These are phyloP conservation scores for Wickerhamiella nectarea DNA, from an alignment of 805 yeast species.

Conservation along the genomic window DNA sequence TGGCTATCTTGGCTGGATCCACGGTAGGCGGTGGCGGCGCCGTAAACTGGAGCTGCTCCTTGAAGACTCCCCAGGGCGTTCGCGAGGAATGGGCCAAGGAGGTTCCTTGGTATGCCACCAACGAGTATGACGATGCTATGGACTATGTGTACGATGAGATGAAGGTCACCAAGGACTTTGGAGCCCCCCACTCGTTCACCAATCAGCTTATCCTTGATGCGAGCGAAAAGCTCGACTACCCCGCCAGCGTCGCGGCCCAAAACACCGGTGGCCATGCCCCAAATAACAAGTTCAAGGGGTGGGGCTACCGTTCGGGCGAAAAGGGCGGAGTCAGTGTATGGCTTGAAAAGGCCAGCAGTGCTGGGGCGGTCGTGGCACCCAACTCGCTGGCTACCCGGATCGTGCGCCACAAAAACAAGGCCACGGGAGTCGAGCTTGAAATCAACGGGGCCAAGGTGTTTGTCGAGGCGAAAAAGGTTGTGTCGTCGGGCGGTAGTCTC, in stretches of 20 bases:
- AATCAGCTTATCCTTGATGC: constrained; percentile 35
- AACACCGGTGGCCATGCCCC: constrained; percentile 33
- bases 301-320: constrained; percentile 38
- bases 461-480: constrained; percentile 33
- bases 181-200: constrained; percentile 31
- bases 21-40: constrained; percentile 48
- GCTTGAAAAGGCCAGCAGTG: constrained; percentile 35
- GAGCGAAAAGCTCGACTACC: constrained; percentile 34
- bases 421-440: constrained; percentile 32
- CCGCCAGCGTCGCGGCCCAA: constrained; percentile 31
- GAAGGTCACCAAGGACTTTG: constrained; percentile 32
- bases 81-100: constrained; percentile 38
- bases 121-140: constrained; percentile 32
- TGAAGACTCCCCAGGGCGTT: constrained; percentile 37
- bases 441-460: constrained; percentile 20
- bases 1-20: constrained; percentile 35
- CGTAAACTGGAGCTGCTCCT: constrained; percentile 43
- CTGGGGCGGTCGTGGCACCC: constrained; percentile 36
- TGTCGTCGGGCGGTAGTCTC: constrained; percentile 36
- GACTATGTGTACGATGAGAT: constrained; percentile 36
- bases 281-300: constrained; percentile 35
- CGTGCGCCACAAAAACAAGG: constrained; percentile 32
- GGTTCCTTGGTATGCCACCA: constrained; percentile 34
- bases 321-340: constrained; percentile 40
- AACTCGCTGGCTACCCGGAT: constrained; percentile 32